Evolutionary conservation across 2,329 filamentous ascomycete genomes (phyloP).

Genomic region (Cucurbitaria berberidis): DNA sequence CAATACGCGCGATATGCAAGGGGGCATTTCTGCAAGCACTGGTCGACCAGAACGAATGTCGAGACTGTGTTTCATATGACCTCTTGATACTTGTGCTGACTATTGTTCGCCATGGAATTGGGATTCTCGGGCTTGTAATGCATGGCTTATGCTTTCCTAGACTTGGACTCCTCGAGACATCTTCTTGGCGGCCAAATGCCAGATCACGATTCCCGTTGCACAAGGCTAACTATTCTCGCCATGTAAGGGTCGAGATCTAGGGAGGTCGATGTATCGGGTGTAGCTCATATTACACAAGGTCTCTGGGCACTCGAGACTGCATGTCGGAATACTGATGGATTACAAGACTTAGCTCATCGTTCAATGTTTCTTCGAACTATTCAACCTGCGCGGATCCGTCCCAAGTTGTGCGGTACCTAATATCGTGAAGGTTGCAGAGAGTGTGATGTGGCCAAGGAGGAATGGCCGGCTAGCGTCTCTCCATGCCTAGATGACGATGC

Average conservation of each 20-base stretch:
- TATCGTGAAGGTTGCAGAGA: not conserved
- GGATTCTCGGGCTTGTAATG: too few relatives aligned
- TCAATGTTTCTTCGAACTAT: too few relatives aligned
- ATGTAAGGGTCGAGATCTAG: not conserved
- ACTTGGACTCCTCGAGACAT: too few relatives aligned
- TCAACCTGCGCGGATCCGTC: not conserved
- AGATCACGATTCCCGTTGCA: not conserved
- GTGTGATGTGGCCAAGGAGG: not conserved
- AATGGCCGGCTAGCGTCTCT: slow-evolving; percentile 6
- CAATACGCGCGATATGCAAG: slow-evolving; percentile 5
- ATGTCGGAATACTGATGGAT: too few relatives aligned
- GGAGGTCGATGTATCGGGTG: not conserved
- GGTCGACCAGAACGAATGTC: not conserved
- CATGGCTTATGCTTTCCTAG: too few relatives aligned
- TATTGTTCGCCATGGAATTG: not conserved
- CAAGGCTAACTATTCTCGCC: not conserved
- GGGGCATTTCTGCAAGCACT: not conserved
- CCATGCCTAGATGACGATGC: slow-evolving; percentile 7
- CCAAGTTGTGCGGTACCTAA: not conserved
- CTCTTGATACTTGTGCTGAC: not conserved
- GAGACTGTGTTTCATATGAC: not conserved
- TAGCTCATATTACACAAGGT: too few relatives aligned
- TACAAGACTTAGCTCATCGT: too few relatives aligned
- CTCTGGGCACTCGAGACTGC: too few relatives aligned
- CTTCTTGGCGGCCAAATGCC: too few relatives aligned